Evolutionary conservation across 2,329 filamentous ascomycete species (phyloP), one percentile per base, ranked within the genome.

Genomic region (Venturia aucupariae): DNA sequence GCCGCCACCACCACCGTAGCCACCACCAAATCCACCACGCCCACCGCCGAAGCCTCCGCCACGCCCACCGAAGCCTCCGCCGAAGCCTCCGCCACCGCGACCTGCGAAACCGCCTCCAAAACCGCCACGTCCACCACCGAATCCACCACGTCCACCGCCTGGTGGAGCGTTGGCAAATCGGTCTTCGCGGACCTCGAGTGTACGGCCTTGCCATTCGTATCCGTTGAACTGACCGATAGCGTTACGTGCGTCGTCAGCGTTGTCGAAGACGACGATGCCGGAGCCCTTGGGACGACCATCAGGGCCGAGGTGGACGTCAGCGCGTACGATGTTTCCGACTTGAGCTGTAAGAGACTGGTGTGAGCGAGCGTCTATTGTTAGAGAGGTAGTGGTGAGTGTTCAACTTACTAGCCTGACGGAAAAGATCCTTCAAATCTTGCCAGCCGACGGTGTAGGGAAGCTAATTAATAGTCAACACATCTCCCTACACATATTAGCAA

Each of bases 361-460:
- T 59, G 84, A 69, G 90, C 74, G 87, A 76, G 67, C 78, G 76
- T 66, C 77, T 77, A 80, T 70, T 68, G 71, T 48, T 44, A 46
- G 22, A 61, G 57, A 39, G 46, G 30, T 24, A 38, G 63, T 54
- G 62, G 64, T 61, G 64, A 35, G 38, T 55, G 32, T 17, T 38
- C 8, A 66, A 82, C 91, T 84, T 83, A 96, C 92, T 90, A 79
- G 94, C 92, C 84, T 97, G 92, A 74, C 94, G 90, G 84, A 99
- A 99, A 70, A 99, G 84, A 77, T 99, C 94, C 81, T 99, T 99
- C 71, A 99, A 81, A 77, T 99, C 94, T 80, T 99, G 94, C 94
- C 94, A 99, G 75, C 94, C 94, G 71, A 96, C 90, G 69, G 91
- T 96, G 80, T 92, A 99, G 24, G 94, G 94, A 71, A 99, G 90